Base-by-base conservation (phyloP, 2,329 filamentous ascomycete species). In the Pezicula rhizophila region DNA sequence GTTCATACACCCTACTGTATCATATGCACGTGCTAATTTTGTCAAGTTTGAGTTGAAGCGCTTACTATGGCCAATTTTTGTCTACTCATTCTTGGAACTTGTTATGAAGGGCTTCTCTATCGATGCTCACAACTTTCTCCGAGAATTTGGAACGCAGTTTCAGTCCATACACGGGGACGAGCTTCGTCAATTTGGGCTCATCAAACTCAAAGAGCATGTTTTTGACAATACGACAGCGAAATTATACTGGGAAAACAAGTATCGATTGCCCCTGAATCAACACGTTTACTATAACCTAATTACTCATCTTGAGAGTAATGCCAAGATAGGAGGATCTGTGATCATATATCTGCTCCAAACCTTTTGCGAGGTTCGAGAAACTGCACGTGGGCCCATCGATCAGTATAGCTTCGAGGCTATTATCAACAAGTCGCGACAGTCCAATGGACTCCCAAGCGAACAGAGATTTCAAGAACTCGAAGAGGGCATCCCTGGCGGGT, bases 11-110 rank as follows among this genome's bases (percentile, higher is more conserved):
- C 26, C 28, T 42, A 1, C 15, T 5, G 33, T 35, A 28, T 60
- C 37, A 57, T 49, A 31, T 28, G 17, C 28, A 15, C 5, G 41
- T 25, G 25, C 28, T 28, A 17, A 41, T 5, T 47, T 42, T 4
- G 10, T 25, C 17, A 15, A 91, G 82, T 89, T 92, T 40, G 93
- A 99, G 70, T 75, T 99, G 3, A 79, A 82, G 50, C 90, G 95
- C 57, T 74, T 97, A 4, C 71, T 96, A 14, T 99, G 93, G 90
- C 93, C 93, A 0, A 72, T 95, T 1, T 97, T 96, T 62, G 87
- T 97, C 45, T 95, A 99, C 68, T 93, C 89, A 0, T 96, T 87
- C 63, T 74, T 99, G 23, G 84, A 89, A 49, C 78, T 97, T 48
- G 78, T 95, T 25, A 75, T 75, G 31, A 80, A 89, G 51, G 82